These are phyloP conservation scores for Dunaliella primolecta DNA, from an alignment of 139 green algal genomes.

Conservation along the genomic window DNA sequence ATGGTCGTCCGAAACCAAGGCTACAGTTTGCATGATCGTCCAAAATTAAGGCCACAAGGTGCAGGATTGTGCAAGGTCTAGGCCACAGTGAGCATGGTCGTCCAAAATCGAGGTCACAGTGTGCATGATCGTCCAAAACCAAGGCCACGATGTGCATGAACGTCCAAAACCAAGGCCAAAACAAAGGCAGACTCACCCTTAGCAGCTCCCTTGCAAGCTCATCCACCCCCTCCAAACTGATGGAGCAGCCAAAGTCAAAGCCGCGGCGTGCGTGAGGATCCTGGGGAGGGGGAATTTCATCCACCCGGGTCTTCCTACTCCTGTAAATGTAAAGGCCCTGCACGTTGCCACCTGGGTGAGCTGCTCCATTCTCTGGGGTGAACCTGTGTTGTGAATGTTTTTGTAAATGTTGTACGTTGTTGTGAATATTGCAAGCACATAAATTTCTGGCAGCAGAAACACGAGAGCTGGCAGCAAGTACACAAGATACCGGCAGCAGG, in stretches of 20 bases:
- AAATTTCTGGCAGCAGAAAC: not conserved
- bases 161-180: too few species aligned
- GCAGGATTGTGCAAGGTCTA: too few species aligned
- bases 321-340: slow-evolving; percentile 1
- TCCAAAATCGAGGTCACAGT: too few species aligned
- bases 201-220: not conserved
- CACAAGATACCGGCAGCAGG: not conserved
- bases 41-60: too few species aligned
- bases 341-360: not conserved
- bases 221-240: not conserved
- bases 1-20: too few species aligned
- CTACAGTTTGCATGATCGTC: too few species aligned
- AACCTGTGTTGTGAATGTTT: not conserved
- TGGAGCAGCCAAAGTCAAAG: not conserved
- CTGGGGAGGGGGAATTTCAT: slow-evolving; percentile 4
- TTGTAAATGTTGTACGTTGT: too few species aligned
- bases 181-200: not conserved
- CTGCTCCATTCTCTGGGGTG: not conserved
- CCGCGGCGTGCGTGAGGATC: not conserved
- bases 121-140: too few species aligned
- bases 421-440: not conserved
- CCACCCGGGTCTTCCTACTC: slow-evolving; percentile 14
- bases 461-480: not conserved
- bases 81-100: too few species aligned
- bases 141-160: too few species aligned